Evolutionary conservation across 257 asterid species (phyloP).

Genomic region (Solanum ossicruentum): DNA sequence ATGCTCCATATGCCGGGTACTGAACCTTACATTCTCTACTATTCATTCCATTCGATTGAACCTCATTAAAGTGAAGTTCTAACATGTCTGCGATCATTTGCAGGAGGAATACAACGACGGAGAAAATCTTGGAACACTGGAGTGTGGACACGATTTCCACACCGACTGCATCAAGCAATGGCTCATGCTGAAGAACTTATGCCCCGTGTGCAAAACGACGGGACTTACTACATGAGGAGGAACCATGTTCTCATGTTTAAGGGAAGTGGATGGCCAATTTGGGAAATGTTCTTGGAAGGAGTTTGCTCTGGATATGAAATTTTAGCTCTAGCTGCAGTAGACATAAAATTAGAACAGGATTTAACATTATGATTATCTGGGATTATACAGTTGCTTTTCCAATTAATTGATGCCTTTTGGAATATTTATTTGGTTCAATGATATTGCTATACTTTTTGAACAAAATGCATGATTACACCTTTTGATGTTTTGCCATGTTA

Average conservation of each 20-base stretch:
- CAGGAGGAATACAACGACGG: conserved; percentile 33
- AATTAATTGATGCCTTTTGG: not conserved
- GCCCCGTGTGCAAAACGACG: conserved; percentile 35
- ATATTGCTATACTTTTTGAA: not conserved
- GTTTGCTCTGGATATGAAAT: not conserved
- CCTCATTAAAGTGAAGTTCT: not conserved
- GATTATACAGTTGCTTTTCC: not conserved
- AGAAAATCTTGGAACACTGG: conserved; percentile 25
- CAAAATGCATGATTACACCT: not conserved
- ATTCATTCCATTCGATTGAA: not conserved
- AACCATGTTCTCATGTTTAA: not conserved
- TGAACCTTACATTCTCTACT: not conserved
- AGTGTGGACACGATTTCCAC: conserved; percentile 36
- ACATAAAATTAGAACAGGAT: not conserved
- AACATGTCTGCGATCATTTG: not conserved
- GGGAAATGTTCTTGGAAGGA: not conserved
- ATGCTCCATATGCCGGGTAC: conserved; percentile 36
- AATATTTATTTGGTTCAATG: not conserved
- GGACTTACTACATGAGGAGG: conserved; percentile 15
- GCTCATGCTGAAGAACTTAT: conserved; percentile 32
- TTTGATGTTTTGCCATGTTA: not conserved
- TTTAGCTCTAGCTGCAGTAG: not conserved
- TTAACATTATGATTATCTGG: not conserved
- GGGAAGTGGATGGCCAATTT: not conserved
- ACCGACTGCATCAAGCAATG: conserved; percentile 29